Conservation (phyloP, 140 eudicot species). For the Ambrosia hybrid region DNA sequence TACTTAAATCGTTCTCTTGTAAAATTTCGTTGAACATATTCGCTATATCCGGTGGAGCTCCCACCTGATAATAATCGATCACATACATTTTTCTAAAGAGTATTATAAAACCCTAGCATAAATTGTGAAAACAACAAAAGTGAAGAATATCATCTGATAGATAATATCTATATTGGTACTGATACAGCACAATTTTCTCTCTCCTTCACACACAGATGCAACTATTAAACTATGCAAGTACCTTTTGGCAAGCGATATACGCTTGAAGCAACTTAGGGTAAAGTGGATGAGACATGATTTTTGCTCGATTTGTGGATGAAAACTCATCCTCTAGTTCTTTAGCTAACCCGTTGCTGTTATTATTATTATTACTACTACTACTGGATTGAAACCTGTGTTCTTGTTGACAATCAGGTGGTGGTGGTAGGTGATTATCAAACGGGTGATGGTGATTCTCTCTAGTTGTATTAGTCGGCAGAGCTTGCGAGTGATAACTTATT, state of each 20-base stretch:
- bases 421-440: constrained; percentile 1
- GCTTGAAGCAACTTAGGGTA: constrained; percentile 57
- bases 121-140: not conserved
- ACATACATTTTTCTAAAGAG: not conserved
- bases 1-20: constrained; percentile 32
- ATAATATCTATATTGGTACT: too few species aligned
- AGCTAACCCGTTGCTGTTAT: constrained; percentile 27
- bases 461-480: not conserved
- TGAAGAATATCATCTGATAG: not conserved
- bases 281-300: constrained; percentile 56
- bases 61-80: constrained; percentile 36
- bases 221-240: not conserved
- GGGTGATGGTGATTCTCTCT: not conserved
- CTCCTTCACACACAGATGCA: not conserved
- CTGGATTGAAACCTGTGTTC: constrained; percentile 32
- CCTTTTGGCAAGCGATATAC: constrained; percentile 65
- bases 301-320: constrained; percentile 35
- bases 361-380: constrained; percentile 11
- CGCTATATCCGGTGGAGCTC: constrained; percentile 50
- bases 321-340: constrained; percentile 38
- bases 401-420: not conserved
- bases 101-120: too few species aligned
- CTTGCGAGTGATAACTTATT: constrained; percentile 23
- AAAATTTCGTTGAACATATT: constrained; percentile 47
- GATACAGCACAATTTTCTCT: too few species aligned